phyloP scores from a whole-genome alignment of 2,329 filamentous ascomycete genomes.

The Blastomyces silverae region DNA sequence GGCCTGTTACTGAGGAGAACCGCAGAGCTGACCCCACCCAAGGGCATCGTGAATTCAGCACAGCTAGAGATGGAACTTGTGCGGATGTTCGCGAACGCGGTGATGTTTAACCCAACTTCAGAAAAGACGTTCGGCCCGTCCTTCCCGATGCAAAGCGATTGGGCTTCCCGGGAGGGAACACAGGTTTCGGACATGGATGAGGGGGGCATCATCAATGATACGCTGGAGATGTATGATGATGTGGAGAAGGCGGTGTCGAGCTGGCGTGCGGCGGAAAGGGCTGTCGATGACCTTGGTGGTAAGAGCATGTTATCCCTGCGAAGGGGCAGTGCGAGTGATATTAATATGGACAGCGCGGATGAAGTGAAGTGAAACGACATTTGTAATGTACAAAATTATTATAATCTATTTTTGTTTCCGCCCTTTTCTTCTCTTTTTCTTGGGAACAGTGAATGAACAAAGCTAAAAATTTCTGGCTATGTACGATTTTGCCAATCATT shows the following conservation, averaged over 20 bases:
- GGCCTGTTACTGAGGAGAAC: slow-evolving; percentile 49
- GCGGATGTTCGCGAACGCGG: slow-evolving; percentile 94
- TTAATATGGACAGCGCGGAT: slow-evolving; percentile 28
- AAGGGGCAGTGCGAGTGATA: slow-evolving; percentile 34
- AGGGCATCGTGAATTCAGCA: slow-evolving; percentile 83
- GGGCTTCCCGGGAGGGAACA: slow-evolving; percentile 28
- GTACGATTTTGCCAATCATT: background rate
- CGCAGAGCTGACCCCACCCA: slow-evolving; percentile 73
- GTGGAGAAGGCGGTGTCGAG: slow-evolving; percentile 72
- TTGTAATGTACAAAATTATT: slow-evolving; percentile 3
- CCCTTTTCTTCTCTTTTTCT: background rate
- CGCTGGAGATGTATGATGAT: slow-evolving; percentile 80
- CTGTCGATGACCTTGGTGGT: slow-evolving; percentile 30
- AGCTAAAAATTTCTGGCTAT: background rate
- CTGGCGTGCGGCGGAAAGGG: slow-evolving; percentile 63
- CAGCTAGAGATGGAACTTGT: slow-evolving; percentile 91
- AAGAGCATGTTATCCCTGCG: slow-evolving; percentile 36
- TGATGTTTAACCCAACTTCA: slow-evolving; percentile 94
- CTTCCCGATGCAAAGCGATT: slow-evolving; percentile 49
- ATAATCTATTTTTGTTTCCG: background rate
- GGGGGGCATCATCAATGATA: slow-evolving; percentile 80
- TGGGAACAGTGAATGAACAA: background rate
- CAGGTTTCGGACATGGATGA: slow-evolving; percentile 62
- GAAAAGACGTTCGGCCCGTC: slow-evolving; percentile 60
- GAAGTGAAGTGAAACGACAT: slow-evolving; percentile 12